Evolutionary conservation across 331 rosid genomes (phyloP), one percentile per base, ranked within the genome.

Genomic region (Acacia concinna): DNA sequence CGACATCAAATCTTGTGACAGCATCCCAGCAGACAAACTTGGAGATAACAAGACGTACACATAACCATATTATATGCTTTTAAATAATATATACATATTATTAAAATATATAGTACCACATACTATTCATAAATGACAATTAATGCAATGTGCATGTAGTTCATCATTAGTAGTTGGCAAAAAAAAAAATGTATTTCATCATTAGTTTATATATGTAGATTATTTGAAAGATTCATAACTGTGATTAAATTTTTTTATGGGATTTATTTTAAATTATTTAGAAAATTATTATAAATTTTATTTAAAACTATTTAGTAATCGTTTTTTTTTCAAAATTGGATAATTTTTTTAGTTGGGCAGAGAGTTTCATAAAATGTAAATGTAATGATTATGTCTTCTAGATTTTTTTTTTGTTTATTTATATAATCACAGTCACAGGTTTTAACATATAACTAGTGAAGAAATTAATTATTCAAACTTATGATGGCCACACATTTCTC

Each of bases 1-100:
- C 84, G 94, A 87, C 92, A 86, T 86, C 88, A 85, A 85, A 80
- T 84, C 86, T 88, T 81, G 84, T 86, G 91, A 89, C 93, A 87
- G 85, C 87, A 84, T 84, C 91, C 87, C 32, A 86, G 89, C 90
- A 81, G 88, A 86, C 90, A 89, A 78, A 75, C 73, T 90, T 77
- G 91, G 79, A 85, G 78, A 78, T 76, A 87, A 86, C 85, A 81
- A 68, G 75, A 84, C 65, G 69, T 66, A 70, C 74, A 79, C 71
- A 81, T 41, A 30, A 67, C 71, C 41, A 10, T 59, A 3, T 59
- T 59, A 11, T 59, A 4, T 49, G 23, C 17, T 27, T 27, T 59
- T 11, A 27, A 59, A 10, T 4, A 59, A 59, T 59, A 8, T 27
- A 11, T 27, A 23, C 18, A 57, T 27, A 57, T 23, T 57, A 57